These are phyloP conservation scores for Lagerstroemia speciosa DNA, from an alignment of 345 rosid species.

Conservation along the genomic window DNA sequence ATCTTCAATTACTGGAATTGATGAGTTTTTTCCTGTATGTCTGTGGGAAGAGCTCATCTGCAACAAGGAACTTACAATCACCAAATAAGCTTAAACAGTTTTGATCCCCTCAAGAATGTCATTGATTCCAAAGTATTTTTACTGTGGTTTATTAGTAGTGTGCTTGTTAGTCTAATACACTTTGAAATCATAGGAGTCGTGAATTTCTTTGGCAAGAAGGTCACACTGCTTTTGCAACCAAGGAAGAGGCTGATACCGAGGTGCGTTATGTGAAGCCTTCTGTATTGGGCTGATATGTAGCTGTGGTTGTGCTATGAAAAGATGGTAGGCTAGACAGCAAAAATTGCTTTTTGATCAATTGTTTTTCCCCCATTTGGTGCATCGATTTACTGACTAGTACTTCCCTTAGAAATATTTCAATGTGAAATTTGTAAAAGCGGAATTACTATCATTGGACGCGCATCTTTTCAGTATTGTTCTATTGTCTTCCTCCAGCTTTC, in stretches of 20 bases:
- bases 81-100: neutral
- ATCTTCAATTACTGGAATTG: neutral
- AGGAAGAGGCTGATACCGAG: constrained; percentile 86
- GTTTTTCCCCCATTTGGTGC: no score
- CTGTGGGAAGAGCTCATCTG: neutral
- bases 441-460: neutral
- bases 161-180: neutral
- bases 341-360: neutral
- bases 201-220: constrained; percentile 99
- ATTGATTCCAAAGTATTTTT: neutral
- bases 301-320: neutral
- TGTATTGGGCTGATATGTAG: neutral
- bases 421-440: neutral
- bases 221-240: constrained; percentile 88
- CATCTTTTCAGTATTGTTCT: neutral
- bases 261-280: constrained; percentile 18
- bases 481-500: neutral
- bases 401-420: neutral
- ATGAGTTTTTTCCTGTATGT: neutral
- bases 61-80: neutral
- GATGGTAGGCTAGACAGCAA: neutral
- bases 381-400: neutral
- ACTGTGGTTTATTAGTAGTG: neutral
- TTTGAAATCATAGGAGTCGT: constrained; percentile 63
- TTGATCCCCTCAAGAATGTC: neutral